Base-by-base conservation (phyloP, 208 protist species). In the Kentomonas sorsogonicus region DNA sequence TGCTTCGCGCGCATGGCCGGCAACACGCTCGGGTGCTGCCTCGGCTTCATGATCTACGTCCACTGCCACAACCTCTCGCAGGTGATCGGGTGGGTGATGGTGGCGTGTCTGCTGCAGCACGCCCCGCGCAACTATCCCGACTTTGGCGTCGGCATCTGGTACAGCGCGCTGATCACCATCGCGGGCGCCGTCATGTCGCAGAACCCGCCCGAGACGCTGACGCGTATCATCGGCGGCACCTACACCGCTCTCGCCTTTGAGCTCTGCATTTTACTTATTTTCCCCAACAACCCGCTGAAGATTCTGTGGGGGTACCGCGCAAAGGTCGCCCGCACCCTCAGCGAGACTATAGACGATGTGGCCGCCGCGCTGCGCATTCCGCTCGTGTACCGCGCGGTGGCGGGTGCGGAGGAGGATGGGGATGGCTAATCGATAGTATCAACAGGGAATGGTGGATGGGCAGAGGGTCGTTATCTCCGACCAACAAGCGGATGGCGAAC, bases 241-340 rank as follows among this genome's bases (percentile, higher is more conserved):
- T 81, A 79, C 47, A 63, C 71, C 29, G 63, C 79, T 7, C 52
- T 74, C 23, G 62, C 64, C 46, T 86, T 77, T 58, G 69, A 72
- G 39, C 54, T 74, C 29, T 73, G 70, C 52, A 71, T 70, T 44
- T 70, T 79, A 27, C 61, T 86, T 41, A 66, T 86, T 51, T 86
- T 86, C 53, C 79, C 74, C 7, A 69, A 73, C 52, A 77, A 79
- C 60, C 53, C 74, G 16, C 74, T 82, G 57, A 78, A 79, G 60
- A 68, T 86, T 39, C 62, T 77, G 46, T 74, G 72, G 57, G 61
- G 61, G 48, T 68, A 72, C 38, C 70, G 63, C 18, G 46, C 47
- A 22, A 77, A 77, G 52, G 48, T 72, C 23, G 29, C 47, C 3
- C 66, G 67, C 43, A 53, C 60, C 36, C 60, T 77, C 31, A 72